A percentile compares a stretch with the other conserved stretches of the same genome.
phyloP scores from a whole-genome alignment of 2,329 filamentous ascomycete species.

The Coleophoma cylindrospora region DNA sequence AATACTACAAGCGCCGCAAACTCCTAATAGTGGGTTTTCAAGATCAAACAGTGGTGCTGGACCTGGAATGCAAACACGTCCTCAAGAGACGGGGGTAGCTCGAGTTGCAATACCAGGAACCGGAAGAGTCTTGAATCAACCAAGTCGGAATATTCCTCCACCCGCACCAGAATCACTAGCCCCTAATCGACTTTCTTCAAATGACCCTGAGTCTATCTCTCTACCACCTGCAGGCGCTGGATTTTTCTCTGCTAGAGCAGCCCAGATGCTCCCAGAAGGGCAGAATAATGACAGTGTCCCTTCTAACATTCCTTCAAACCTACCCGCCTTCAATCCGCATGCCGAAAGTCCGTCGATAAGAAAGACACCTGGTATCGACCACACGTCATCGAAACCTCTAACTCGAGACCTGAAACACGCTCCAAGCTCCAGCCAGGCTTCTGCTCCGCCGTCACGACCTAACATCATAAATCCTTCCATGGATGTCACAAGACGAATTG shows the following conservation, averaged over 20 bases:
- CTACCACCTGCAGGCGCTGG: slow-evolving; percentile 29
- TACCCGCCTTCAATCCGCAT: slow-evolving; percentile 65
- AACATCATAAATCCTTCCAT: slow-evolving; percentile 48
- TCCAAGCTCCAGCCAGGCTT: slow-evolving; percentile 26
- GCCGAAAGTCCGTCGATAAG: slow-evolving; percentile 80
- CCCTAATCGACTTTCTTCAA: slow-evolving; percentile 6
- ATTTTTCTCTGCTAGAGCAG: slow-evolving; percentile 68
- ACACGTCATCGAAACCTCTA: slow-evolving; percentile 68
- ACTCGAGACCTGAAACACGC: slow-evolving; percentile 51
- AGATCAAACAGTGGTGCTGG: slow-evolving; percentile 18
- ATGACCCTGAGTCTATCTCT: slow-evolving; percentile 8
- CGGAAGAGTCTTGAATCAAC: slow-evolving; percentile 23
- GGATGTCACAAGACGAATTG: slow-evolving; percentile 51
- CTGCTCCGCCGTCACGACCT: slow-evolving; percentile 23
- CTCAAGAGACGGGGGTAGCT: slow-evolving; percentile 8
- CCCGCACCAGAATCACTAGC: slow-evolving; percentile 21
- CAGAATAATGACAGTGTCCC: slow-evolving; percentile 1
- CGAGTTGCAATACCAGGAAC: slow-evolving; percentile 8
- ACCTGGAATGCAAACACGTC: slow-evolving; percentile 8
- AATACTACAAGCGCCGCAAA: slow-evolving; percentile 18
- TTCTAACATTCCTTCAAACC: slow-evolving; percentile 37
- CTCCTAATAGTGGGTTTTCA: slow-evolving; percentile 21
- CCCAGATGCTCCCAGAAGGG: slow-evolving; percentile 48
- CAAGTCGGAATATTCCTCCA: slow-evolving; percentile 19
- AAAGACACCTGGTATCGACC: slow-evolving; percentile 84